Conservation (phyloP, 1,139 yeast species). For the Sugiyamaella sp. region DNA sequence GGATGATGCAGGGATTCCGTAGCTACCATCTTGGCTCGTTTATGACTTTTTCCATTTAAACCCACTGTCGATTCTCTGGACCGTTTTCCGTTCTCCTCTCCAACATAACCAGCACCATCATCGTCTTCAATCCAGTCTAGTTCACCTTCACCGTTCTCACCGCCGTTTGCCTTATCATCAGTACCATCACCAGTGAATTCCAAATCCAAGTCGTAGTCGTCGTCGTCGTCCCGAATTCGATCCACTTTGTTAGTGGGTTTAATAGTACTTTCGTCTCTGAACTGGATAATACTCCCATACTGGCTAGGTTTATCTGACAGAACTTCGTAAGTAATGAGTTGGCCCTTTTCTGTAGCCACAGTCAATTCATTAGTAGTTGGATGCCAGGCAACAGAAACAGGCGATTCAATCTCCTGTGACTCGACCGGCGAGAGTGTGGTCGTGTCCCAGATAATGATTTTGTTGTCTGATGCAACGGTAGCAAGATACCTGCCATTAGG, state of each 20-base stretch:
- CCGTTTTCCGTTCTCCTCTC: slow-evolving; percentile 10
- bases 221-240: slow-evolving; percentile 21
- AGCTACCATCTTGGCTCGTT: slow-evolving; percentile 15
- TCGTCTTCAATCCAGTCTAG: slow-evolving; percentile 57
- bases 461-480: slow-evolving; percentile 52
- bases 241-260: background rate
- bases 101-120: slow-evolving; percentile 54
- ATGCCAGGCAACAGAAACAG: slow-evolving; percentile 42
- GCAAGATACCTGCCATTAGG: slow-evolving; percentile 64
- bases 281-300: background rate
- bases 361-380: slow-evolving; percentile 42
- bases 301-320: slow-evolving; percentile 21
- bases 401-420: slow-evolving; percentile 28
- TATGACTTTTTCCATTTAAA: slow-evolving; percentile 1
- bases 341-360: slow-evolving; percentile 42
- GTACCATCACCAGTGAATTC: slow-evolving; percentile 37
- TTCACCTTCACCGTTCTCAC: slow-evolving; percentile 40
- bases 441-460: slow-evolving; percentile 59
- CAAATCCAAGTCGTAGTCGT: slow-evolving; percentile 23
- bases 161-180: slow-evolving; percentile 31
- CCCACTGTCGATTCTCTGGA: slow-evolving; percentile 3
- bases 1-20: slow-evolving; percentile 39
- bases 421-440: slow-evolving; percentile 29
- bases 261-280: background rate
- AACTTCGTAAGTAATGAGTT: slow-evolving; percentile 35